Evolutionary conservation across 352 stramenopile genomes (phyloP).

Genomic region (Pythium insidiosum): DNA sequence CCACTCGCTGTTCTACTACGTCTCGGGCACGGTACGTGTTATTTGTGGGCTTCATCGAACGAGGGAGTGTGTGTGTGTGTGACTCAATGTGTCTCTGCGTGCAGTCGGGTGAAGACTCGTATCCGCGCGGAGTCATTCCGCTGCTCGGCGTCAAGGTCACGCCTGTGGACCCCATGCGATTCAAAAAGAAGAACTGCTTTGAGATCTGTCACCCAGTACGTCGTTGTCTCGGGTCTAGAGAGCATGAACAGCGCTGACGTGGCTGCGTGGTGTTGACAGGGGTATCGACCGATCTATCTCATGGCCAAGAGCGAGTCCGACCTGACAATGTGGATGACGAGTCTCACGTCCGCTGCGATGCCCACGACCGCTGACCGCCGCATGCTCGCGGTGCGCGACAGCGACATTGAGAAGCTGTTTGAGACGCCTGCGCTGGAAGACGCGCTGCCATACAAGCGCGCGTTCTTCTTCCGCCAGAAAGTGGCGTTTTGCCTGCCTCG

Average conservation of each 20-base stretch:
- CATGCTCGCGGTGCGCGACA: conserved; percentile 49
- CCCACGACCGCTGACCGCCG: conserved; percentile 57
- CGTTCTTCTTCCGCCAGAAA: conserved; percentile 82
- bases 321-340: conserved; percentile 81
- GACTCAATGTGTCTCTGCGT: conserved; percentile 1
- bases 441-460: conserved; percentile 73
- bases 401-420: conserved; percentile 57
- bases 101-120: conserved; percentile 80
- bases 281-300: conserved; percentile 73
- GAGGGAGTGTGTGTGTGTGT: too few relatives aligned
- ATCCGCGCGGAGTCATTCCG: conserved; percentile 73
- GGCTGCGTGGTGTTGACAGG: too few relatives aligned
- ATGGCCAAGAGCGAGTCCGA: conserved; percentile 84
- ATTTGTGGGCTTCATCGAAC: too few relatives aligned
- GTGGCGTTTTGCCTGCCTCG: conserved; percentile 72
- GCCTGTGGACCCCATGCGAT: conserved; percentile 62
- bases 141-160: conserved; percentile 72
- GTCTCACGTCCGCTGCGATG: conserved; percentile 74
- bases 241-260: too few relatives aligned
- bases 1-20: conserved; percentile 85
- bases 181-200: conserved; percentile 85
- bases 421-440: conserved; percentile 75
- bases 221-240: too few relatives aligned
- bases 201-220: conserved; percentile 77
- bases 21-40: conserved; percentile 68